Base-by-base conservation (phyloP, 495 filamentous ascomycete genomes). In the Tuber borchii region DNA sequence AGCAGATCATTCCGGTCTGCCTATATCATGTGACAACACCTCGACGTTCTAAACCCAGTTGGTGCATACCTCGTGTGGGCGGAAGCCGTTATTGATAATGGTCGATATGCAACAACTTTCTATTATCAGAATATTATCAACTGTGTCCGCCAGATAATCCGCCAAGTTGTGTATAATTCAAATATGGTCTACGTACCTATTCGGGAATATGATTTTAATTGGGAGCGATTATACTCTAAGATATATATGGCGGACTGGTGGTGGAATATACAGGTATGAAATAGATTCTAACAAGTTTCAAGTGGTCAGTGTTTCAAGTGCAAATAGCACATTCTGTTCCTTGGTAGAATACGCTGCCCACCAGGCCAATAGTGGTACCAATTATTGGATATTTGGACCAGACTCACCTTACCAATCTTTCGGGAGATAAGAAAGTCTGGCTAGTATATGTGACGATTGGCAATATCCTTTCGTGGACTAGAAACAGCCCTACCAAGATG, bases 351-450 rank as follows among this genome's bases (percentile, higher is more conserved):
- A 37, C 39, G 0, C 76, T 79, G 12, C 71, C 77, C 0, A 43
- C 19, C 4, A 39, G n/a, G 7, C 39, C 72, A 31, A 80, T 70
- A 17, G 20, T 80, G 1, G 45, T 76, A 5, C 56, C 73, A 0
- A 42, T 79, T 5, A 76, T 79, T n/a, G 71, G 56, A 42, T 46
- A 43, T 12, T 79, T 68, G 2, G 73, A 79, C 31, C 9, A 34
- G 2, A 76, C 77, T 22, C 73, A 79, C 4, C 46, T 79, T 10
- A 80, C 73, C 10, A 80, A 79, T 73, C 79, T 75, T 42, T 79
- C 31, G 1, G 74, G 70, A 0, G 65, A n/a, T 56, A 77, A 76
- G 72, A 76, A 77, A 46, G 46, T 61, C 20, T 79, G 77, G 77
- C 69, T 76, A 2, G 71, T 72, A 31, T 72, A 48, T 34, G 16